phyloP scores from a whole-genome alignment of 2,329 filamentous ascomycete genomes.

The Hypoxylon sp. region DNA sequence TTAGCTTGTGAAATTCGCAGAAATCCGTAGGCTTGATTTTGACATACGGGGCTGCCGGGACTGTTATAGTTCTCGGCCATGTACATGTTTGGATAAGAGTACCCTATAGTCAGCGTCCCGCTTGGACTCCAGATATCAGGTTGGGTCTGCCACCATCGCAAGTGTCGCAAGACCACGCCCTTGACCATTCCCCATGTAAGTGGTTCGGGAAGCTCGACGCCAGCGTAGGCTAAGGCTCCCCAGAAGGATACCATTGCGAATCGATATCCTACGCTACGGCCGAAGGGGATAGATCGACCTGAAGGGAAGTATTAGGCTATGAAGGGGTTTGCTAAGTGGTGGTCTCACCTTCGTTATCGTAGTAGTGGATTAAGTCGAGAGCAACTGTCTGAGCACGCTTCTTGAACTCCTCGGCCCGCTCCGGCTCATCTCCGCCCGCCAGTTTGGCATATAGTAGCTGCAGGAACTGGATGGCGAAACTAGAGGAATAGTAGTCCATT shows the following conservation, averaged over 20 bases:
- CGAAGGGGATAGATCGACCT: constrained; percentile 79
- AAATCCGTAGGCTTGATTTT: no score
- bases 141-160: constrained; percentile 85
- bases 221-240: constrained; percentile 81
- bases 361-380: constrained; percentile 80
- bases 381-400: constrained; percentile 75
- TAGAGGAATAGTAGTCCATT: constrained; percentile 88
- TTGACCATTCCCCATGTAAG: constrained; percentile 85
- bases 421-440: constrained; percentile 74
- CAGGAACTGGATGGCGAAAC: constrained; percentile 84
- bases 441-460: constrained; percentile 82
- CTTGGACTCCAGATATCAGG: constrained; percentile 79
- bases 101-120: constrained; percentile 81
- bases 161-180: constrained; percentile 78
- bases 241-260: constrained; percentile 89
- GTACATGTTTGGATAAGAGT: constrained; percentile 83
- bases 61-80: constrained; percentile 89
- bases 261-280: constrained; percentile 82
- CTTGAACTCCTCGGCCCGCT: constrained; percentile 76
- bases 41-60: constrained; percentile 70
- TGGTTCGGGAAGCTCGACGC: constrained; percentile 77
- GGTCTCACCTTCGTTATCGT: constrained; percentile 70
- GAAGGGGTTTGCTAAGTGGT: background rate
- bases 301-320: constrained; percentile 25
- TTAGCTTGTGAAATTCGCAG: constrained; percentile 13